A percentile compares a stretch with the other conserved stretches of the same genome.
phyloP scores from a whole-genome alignment of 1,139 yeast genomes.

The Saccharomyces hybrid region DNA sequence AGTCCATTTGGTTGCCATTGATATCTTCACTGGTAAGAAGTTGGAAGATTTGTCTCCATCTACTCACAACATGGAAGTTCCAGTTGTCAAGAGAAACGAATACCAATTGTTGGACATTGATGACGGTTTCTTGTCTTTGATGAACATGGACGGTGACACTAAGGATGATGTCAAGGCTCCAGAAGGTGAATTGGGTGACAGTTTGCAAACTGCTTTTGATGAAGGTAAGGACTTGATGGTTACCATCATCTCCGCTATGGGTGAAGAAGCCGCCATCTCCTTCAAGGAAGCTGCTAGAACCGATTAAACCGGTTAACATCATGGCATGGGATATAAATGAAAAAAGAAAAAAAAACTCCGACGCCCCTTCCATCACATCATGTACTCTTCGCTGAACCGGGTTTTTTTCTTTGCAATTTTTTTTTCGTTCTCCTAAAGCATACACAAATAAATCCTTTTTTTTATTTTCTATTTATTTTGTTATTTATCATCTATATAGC shows the following conservation, averaged over 20 bases:
- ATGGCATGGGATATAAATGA: not conserved
- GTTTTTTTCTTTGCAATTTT: not conserved
- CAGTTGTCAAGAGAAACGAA: constrained; percentile 93
- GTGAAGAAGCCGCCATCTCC: constrained; percentile 97
- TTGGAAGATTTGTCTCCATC: constrained; percentile 99
- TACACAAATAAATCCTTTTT: not conserved
- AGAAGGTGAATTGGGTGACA: constrained; percentile 95
- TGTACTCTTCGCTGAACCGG: not conserved
- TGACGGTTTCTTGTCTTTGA: constrained; percentile 94
- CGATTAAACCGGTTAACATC: constrained; percentile 24
- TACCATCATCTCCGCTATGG: constrained; percentile 96
- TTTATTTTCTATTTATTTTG: not conserved
- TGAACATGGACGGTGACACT: constrained; percentile 96
- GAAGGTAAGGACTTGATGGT: constrained; percentile 96
- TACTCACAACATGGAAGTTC: constrained; percentile 99
- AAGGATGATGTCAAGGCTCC: constrained; percentile 98
- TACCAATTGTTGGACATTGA: constrained; percentile 96
- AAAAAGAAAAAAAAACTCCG: not conserved
- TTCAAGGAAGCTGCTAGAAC: constrained; percentile 95
- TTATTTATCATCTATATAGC: constrained; percentile 1
- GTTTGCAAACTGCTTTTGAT: constrained; percentile 85
- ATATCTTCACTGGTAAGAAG: constrained; percentile 98
- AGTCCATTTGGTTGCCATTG: constrained; percentile 98
- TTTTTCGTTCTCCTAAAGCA: constrained; percentile 1
- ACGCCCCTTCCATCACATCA: not conserved